Evolutionary conservation across 108 stramenopile genomes (phyloP).

Genomic region (Cyclotella choctawhatcheeana): DNA sequence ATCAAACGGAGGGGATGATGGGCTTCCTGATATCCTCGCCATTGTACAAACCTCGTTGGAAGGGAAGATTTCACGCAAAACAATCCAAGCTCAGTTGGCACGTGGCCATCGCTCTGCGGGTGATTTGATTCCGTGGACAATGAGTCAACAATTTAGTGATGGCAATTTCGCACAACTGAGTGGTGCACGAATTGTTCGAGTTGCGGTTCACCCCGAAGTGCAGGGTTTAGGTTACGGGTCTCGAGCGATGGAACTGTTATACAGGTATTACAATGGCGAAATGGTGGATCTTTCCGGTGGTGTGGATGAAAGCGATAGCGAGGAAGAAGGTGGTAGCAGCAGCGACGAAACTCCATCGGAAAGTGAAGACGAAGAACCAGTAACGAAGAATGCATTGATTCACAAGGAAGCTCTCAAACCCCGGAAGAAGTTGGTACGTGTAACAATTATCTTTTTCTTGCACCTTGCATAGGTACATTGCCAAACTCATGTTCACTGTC

Average conservation of each 20-base stretch:
- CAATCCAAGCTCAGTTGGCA: slow-evolving; percentile 92
- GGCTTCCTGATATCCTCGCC: slow-evolving; percentile 83
- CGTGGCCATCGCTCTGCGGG: slow-evolving; percentile 95
- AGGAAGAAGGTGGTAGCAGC: no score
- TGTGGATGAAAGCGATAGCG: slow-evolving; percentile 36
- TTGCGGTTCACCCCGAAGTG: slow-evolving; percentile 97
- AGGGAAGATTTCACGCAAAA: slow-evolving; percentile 91
- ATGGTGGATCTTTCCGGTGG: slow-evolving; percentile 70
- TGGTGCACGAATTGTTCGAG: slow-evolving; percentile 96
- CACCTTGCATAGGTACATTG: no score
- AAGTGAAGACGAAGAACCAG: slow-evolving; percentile 28
- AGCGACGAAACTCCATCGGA: slow-evolving; percentile 45
- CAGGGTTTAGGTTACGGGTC: slow-evolving; percentile 98
- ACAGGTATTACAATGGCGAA: slow-evolving; percentile 95
- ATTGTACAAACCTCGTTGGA: slow-evolving; percentile 95
- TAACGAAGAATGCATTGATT: slow-evolving; percentile 50
- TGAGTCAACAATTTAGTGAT: slow-evolving; percentile 99
- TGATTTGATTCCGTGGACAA: slow-evolving; percentile 99
- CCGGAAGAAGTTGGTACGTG: slow-evolving; percentile 83
- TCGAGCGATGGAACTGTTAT: slow-evolving; percentile 89
- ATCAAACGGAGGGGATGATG: slow-evolving; percentile 62
- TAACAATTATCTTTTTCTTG: not conserved
- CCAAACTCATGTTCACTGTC: not conserved
- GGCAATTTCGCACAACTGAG: slow-evolving; percentile 92
- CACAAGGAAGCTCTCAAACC: slow-evolving; percentile 88